Evolutionary conservation across 805 yeast species (phyloP).

Genomic region (Kodamaea sagamina): DNA sequence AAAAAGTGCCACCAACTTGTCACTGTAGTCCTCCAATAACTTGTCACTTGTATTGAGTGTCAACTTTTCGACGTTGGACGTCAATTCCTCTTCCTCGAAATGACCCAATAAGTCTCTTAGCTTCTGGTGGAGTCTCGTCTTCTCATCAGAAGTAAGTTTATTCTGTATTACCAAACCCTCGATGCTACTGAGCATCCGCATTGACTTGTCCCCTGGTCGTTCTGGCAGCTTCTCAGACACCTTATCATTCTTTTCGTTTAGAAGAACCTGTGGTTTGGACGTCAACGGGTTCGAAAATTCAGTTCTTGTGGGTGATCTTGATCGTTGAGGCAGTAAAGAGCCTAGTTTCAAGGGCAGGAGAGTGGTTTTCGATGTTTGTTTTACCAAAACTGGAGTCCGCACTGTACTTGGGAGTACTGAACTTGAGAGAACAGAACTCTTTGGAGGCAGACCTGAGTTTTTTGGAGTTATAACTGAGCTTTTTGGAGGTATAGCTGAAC

Average conservation of each 20-base stretch:
- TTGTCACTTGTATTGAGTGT: slow-evolving; percentile 12
- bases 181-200: slow-evolving; percentile 1
- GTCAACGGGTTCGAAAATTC: neutral
- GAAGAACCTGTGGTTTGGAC: neutral
- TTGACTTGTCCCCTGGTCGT: neutral
- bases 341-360: slow-evolving; percentile 1
- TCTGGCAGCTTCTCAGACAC: neutral
- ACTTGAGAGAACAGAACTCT: too few relatives aligned
- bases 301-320: neutral
- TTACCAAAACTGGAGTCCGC: slow-evolving; percentile 6
- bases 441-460: too few relatives aligned
- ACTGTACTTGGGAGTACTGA: too few relatives aligned
- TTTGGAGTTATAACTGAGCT: too few relatives aligned
- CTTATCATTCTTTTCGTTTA: neutral
- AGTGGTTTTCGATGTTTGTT: slow-evolving; percentile 2
- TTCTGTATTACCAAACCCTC: neutral
- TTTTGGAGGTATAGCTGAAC: too few relatives aligned
- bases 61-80: neutral
- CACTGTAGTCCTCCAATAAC: slow-evolving; percentile 42
- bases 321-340: slow-evolving; percentile 1
- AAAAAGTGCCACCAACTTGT: slow-evolving; percentile 33
- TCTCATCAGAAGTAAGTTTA: slow-evolving; percentile 14
- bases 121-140: slow-evolving; percentile 20
- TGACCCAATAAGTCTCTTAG: slow-evolving; percentile 22
- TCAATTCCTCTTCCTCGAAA: slow-evolving; percentile 16